phyloP scores from a whole-genome alignment of 768 basidiomycete species.

The Hydnomerulius pinastri region DNA sequence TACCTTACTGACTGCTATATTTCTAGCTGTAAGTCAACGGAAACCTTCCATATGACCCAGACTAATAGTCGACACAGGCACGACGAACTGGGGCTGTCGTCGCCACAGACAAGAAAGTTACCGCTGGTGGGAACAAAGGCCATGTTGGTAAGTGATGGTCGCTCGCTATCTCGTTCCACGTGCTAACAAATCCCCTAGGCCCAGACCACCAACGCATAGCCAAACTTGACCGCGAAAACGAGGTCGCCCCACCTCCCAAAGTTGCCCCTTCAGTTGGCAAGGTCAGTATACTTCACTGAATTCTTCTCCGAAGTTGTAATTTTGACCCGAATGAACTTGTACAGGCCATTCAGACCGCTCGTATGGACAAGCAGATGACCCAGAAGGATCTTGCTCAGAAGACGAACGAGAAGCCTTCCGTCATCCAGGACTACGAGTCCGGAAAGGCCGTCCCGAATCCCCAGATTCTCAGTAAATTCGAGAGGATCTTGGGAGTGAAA shows the following conservation, averaged over 20 bases:
- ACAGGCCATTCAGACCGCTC: constrained; percentile 81
- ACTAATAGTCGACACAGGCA: constrained; percentile 48
- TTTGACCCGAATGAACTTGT: constrained; percentile 7
- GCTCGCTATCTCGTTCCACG: neutral
- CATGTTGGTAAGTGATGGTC: constrained; percentile 54
- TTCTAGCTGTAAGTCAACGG: constrained; percentile 52
- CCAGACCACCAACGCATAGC: constrained; percentile 94
- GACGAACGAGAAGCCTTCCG: constrained; percentile 90
- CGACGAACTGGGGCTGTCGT: constrained; percentile 76
- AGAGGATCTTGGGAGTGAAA: constrained; percentile 83
- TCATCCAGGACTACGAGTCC: constrained; percentile 88
- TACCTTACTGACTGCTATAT: constrained; percentile 15
- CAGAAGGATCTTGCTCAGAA: constrained; percentile 94
- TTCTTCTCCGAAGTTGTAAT: neutral
- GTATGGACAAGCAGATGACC: constrained; percentile 74
- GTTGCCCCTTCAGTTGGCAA: constrained; percentile 71
- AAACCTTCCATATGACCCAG: neutral
- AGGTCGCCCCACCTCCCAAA: constrained; percentile 90
- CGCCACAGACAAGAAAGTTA: constrained; percentile 79
- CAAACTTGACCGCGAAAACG: constrained; percentile 93
- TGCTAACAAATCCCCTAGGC: constrained; percentile 42
- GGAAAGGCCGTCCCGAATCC: constrained; percentile 86
- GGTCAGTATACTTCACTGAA: constrained; percentile 41
- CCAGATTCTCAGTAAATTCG: constrained; percentile 87
- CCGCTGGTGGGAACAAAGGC: constrained; percentile 73